Percentiles rank a stretch among this genome's conserved stretches.
phyloP scores from a whole-genome alignment of 1,284 basidiomycete species.

The Mycena sp. region DNA sequence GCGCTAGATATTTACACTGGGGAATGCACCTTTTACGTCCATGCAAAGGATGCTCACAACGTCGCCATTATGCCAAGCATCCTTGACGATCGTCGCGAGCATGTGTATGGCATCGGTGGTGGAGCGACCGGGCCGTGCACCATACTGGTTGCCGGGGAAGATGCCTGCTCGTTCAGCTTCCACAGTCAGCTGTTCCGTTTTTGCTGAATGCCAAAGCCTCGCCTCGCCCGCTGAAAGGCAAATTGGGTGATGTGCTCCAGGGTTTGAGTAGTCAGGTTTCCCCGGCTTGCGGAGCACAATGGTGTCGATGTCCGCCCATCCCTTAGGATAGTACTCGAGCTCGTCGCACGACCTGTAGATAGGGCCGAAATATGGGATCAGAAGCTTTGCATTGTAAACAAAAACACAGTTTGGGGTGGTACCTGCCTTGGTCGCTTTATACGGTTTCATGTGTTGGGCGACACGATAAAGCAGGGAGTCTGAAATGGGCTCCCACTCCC shows the following conservation, averaged over 20 bases:
- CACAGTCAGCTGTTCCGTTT: background rate
- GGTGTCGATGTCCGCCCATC: conserved; percentile 45
- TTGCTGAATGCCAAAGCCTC: background rate
- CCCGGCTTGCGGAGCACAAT: conserved; percentile 51
- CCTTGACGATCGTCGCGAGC: conserved; percentile 31
- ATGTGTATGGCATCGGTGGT: conserved; percentile 32
- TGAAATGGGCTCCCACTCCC: conserved; percentile 32
- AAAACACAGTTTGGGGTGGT: conserved; percentile 48
- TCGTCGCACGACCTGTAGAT: conserved; percentile 43
- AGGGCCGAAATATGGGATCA: conserved; percentile 37
- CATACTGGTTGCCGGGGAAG: conserved; percentile 30
- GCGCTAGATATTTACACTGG: conserved; percentile 33
- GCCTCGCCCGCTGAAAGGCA: conserved; percentile 9
- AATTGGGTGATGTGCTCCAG: conserved; percentile 51
- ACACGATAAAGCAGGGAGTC: conserved; percentile 33
- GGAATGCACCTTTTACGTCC: conserved; percentile 36
- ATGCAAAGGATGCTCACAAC: conserved; percentile 32
- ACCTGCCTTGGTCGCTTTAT: conserved; percentile 30
- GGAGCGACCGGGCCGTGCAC: conserved; percentile 29
- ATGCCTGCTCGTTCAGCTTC: conserved; percentile 6
- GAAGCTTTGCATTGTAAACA: conserved; percentile 34
- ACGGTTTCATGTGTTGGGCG: conserved; percentile 32
- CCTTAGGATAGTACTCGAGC: conserved; percentile 39
- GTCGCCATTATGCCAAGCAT: conserved; percentile 32
- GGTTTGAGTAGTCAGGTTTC: conserved; percentile 43